A percentile compares a stretch with the other conserved stretches of the same genome.
These are phyloP conservation scores for Micractinium conductrix DNA, from an alignment of 139 green algal species.

Conservation along the genomic window DNA sequence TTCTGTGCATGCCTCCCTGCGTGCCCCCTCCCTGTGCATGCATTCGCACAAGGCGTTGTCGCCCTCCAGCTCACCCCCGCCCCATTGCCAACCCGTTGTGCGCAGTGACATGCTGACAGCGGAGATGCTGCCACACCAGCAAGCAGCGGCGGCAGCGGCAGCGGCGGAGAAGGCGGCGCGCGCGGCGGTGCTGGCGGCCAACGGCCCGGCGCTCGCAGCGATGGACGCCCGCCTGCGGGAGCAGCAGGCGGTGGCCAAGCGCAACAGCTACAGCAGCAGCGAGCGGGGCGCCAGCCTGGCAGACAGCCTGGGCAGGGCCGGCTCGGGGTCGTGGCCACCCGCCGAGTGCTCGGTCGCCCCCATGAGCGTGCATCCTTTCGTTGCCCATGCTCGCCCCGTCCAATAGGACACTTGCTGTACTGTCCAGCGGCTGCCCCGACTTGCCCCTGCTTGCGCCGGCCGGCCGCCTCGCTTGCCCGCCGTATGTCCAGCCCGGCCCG, in stretches of 20 bases:
- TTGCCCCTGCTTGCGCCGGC: no score
- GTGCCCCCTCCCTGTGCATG: not conserved
- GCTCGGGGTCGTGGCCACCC: not conserved
- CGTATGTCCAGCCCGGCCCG: no score
- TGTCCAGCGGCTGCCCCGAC: no score
- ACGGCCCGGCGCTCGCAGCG: not conserved
- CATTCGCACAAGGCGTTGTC: not conserved
- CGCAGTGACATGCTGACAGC: conserved; percentile 17
- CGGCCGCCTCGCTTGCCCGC: no score
- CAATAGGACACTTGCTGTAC: no score
- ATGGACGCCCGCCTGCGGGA: no score
- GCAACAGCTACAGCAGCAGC: conserved; percentile 1
- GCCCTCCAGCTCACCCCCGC: not conserved
- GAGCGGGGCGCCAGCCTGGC: not conserved
- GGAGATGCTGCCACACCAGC: conserved; percentile 4
- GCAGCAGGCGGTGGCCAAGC: not conserved
- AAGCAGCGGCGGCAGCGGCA: not conserved
- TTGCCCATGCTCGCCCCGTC: no score
- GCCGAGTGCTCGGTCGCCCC: not conserved
- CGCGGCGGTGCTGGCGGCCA: not conserved
- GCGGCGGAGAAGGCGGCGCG: not conserved
- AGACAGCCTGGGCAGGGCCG: not conserved
- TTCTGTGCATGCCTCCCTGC: not conserved
- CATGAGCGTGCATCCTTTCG: not conserved
- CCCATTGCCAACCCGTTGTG: not conserved